phyloP scores from a whole-genome alignment of 192 early-diverging fungal species.

The Umbelopsis sp. region DNA sequence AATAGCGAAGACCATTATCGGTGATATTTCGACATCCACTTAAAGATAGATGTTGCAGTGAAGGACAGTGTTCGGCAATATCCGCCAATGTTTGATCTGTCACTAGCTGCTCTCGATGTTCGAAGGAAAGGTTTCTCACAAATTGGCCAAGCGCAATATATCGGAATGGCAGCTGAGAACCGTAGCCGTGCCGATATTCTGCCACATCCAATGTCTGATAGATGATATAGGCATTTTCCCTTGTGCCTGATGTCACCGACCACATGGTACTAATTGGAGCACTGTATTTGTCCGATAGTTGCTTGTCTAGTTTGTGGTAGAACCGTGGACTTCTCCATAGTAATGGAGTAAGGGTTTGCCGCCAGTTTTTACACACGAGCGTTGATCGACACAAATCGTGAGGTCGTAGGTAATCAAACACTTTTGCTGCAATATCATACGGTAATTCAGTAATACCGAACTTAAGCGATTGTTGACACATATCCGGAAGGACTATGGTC shows the following conservation, averaged over 20 bases:
- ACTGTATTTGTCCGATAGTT: conserved; percentile 10
- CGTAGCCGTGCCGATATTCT: conserved; percentile 7
- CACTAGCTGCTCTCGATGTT: background rate
- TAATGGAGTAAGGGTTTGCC: background rate
- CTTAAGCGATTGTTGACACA: background rate
- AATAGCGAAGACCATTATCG: background rate
- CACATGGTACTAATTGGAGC: conserved; percentile 11
- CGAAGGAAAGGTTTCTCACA: background rate
- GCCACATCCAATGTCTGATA: background rate
- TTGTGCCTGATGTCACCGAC: background rate
- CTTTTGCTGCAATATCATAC: background rate
- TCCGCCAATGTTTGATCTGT: background rate
- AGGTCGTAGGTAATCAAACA: background rate
- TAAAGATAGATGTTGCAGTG: background rate
- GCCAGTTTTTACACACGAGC: background rate
- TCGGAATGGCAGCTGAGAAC: background rate
- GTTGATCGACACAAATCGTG: background rate
- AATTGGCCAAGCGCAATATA: background rate
- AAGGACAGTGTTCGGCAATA: background rate
- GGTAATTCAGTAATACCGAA: background rate
- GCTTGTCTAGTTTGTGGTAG: background rate
- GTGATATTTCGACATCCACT: conserved; percentile 9
- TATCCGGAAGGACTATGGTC: no score
- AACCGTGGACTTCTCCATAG: conserved; percentile 13
- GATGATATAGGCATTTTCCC: background rate